Evolutionary conservation across 805 yeast species (phyloP), one percentile per base, ranked within the genome.

Genomic region (Wickerhamiella vanderwaltii): DNA sequence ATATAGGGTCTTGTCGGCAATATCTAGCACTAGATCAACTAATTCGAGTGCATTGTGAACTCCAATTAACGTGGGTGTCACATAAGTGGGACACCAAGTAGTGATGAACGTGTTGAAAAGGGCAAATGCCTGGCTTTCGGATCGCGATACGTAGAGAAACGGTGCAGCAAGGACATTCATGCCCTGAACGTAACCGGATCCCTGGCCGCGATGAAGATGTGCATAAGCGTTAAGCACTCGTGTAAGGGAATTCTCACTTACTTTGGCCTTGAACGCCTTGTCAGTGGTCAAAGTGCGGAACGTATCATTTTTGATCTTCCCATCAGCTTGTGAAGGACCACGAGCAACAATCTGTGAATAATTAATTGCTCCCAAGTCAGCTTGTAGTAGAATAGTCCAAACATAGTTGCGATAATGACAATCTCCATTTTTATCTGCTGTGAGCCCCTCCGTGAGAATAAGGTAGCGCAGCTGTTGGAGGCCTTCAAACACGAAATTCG

Each of bases 91-190:
- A 35, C 87, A 77, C 49, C 76, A 75, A 23, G 65, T 60, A 3
- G 71, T 69, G 36, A 86, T 61, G 30, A 86, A 60, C 17, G 71
- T 68, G 39, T 76, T 75, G 50, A 84, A 75, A 26, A 87, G 46
- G 9, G 80, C 73, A 56, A 76, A 85, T 1, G 94, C 91, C 60
- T 85, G 84, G 0, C 94, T 86, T 56, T 86, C 96, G 26, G 85
- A 73, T 31, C 77, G 75, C 51, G 80, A 69, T 1, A 80, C 69
- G 55, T 73, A 86, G 13, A 85, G 70, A 43, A 86, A 72, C 1
- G 95, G 95, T 0, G 94, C 95, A 18, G 80, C 69, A 17, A 86
- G 58, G 0, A 86, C 85, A 56, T 86, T 86, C 79, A 87, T 75
- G 2, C 95, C 95, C 56, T 86, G 95, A n/a, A 86, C 95, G 34